Percentiles rank a stretch among this genome's conserved stretches.
phyloP scores from a whole-genome alignment of 192 early-diverging fungal species.

The Gonapodya sp. region DNA sequence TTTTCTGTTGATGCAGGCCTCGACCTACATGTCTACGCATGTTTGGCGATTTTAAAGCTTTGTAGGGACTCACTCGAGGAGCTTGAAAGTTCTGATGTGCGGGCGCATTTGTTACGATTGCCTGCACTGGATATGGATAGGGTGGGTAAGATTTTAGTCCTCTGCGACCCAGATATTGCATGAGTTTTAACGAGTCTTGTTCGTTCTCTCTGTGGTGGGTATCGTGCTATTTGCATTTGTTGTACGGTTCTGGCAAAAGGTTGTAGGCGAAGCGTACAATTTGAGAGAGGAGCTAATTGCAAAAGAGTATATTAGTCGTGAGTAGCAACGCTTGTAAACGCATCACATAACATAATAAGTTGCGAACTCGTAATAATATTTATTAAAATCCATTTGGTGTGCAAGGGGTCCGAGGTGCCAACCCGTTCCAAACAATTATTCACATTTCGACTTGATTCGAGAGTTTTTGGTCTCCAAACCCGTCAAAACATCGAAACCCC shows the following conservation, averaged over 20 bases:
- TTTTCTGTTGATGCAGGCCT: not conserved
- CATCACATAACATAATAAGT: not conserved
- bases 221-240: not conserved
- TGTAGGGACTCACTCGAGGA: not conserved
- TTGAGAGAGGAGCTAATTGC: not conserved
- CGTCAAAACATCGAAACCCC: not conserved
- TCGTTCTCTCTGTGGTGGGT: too few relatives aligned
- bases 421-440: not conserved
- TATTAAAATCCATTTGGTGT: not conserved
- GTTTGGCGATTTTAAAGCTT: not conserved
- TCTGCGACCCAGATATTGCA: too few relatives aligned
- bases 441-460: not conserved
- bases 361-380: not conserved
- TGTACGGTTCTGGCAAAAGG: not conserved
- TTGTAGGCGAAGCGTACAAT: not conserved
- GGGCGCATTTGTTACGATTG: not conserved
- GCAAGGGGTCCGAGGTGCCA: too few relatives aligned
- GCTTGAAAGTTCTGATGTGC: not conserved
- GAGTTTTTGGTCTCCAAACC: not conserved
- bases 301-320: not conserved
- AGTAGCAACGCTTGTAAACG: not conserved
- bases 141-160: not conserved
- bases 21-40: not conserved
- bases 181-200: too few relatives aligned
- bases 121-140: not conserved